Evolutionary conservation across 129 eudicot species (phyloP).

Genomic region (Helichrysum umbraculigerum): DNA sequence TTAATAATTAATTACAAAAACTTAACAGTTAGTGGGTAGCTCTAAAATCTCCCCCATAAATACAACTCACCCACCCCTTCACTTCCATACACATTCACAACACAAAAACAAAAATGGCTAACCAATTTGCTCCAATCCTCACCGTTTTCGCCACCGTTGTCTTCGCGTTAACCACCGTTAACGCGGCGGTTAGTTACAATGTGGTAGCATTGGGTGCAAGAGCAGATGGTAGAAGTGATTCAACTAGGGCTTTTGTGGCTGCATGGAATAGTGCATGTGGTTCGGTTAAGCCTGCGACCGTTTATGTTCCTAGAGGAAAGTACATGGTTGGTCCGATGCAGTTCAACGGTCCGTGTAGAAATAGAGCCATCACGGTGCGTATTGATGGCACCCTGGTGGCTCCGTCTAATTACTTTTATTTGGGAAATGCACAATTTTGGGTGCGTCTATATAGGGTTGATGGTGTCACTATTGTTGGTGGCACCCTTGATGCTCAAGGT

Average conservation of each 20-base stretch:
- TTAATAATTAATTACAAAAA: conserved; percentile 18
- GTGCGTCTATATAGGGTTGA: conserved; percentile 38
- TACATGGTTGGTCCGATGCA: conserved; percentile 34
- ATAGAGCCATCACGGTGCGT: conserved; percentile 33
- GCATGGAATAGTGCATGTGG: conserved; percentile 68
- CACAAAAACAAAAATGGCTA: conserved; percentile 25
- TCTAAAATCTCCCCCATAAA: conserved; percentile 35
- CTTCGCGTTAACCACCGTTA: conserved; percentile 18
- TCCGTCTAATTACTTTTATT: conserved; percentile 42
- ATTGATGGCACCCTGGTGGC: conserved; percentile 68
- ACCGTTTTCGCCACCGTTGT: conserved; percentile 13
- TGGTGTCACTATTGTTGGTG: conserved; percentile 59
- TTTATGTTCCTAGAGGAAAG: conserved; percentile 64
- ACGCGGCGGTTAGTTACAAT: conserved; percentile 23
- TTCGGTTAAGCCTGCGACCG: conserved; percentile 44
- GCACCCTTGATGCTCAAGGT: conserved; percentile 68
- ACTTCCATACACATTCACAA: conserved; percentile 16
- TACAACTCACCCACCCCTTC: conserved; percentile 27
- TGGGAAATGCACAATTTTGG: conserved; percentile 48
- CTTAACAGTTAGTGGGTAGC: conserved; percentile 23
- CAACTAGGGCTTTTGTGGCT: conserved; percentile 42
- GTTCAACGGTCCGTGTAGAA: conserved; percentile 49
- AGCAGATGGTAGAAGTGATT: conserved; percentile 60
- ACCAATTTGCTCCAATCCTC: conserved; percentile 1
- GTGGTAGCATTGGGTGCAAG: conserved; percentile 55